Percentiles rank a stretch among this genome's conserved stretches.
phyloP scores from a whole-genome alignment of 2,329 filamentous ascomycete genomes.

The Aurifilum marmelostoma region DNA sequence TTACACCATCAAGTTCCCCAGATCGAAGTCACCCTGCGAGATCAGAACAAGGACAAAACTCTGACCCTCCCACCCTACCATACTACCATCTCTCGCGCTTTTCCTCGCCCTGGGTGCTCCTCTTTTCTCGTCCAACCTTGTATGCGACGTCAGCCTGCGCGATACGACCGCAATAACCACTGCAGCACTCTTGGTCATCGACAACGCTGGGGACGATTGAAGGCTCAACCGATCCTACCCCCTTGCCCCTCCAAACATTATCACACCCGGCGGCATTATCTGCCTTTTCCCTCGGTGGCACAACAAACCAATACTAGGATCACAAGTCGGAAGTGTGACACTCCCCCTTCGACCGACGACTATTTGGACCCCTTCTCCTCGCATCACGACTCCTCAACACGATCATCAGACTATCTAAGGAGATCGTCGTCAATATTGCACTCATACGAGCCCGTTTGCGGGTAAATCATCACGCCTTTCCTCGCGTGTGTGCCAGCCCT shows the following conservation, averaged over 20 bases:
- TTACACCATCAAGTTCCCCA: neutral
- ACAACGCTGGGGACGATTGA: neutral
- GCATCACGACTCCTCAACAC: neutral
- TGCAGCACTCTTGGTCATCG: neutral
- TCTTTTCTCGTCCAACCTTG: neutral
- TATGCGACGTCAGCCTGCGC: neutral
- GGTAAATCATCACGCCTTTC: neutral
- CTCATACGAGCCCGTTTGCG: neutral
- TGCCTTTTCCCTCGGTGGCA: neutral
- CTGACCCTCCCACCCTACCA: neutral
- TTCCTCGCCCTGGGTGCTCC: neutral
- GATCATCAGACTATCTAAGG: neutral
- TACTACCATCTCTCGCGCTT: neutral
- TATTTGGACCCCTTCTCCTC: neutral
- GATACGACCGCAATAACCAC: neutral
- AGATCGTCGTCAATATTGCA: neutral
- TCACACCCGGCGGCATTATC: neutral
- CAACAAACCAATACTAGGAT: neutral
- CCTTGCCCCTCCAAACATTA: neutral
- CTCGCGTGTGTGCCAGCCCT: neutral
- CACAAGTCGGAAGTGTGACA: neutral
- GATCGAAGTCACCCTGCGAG: conserved; percentile 13
- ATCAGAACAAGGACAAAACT: conserved; percentile 6
- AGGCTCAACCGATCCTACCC: neutral
- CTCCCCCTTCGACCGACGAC: neutral